These are phyloP conservation scores for Chaetomiaceae sp. DNA, from an alignment of 2,329 filamentous ascomycete genomes.

Conservation along the genomic window DNA sequence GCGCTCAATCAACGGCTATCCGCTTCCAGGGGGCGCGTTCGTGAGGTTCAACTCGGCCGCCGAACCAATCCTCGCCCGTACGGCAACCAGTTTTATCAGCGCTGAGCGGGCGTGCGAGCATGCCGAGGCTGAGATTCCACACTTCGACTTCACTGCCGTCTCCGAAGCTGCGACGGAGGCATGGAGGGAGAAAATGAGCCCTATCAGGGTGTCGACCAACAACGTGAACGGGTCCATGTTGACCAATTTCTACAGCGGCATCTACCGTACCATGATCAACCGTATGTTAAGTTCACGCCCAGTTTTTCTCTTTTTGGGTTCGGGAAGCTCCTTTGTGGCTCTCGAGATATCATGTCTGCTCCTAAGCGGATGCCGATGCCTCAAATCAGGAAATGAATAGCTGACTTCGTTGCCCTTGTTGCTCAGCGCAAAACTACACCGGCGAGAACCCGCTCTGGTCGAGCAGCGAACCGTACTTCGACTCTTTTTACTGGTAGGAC, in stretches of 20 bases:
- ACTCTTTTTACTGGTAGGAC: slow-evolving; percentile 64
- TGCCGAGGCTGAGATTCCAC: slow-evolving; percentile 62
- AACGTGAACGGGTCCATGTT: slow-evolving; percentile 49
- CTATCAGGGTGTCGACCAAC: slow-evolving; percentile 48
- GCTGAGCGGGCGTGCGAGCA: slow-evolving; percentile 59
- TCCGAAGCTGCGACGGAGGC: slow-evolving; percentile 45
- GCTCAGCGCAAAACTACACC: slow-evolving; percentile 69
- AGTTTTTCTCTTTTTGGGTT: no score
- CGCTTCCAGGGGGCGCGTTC: slow-evolving; percentile 57
- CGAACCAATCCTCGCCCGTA: slow-evolving; percentile 54
- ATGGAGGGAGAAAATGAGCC: slow-evolving; percentile 57
- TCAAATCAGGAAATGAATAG: no score
- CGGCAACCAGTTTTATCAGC: slow-evolving; percentile 66
- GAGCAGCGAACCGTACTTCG: slow-evolving; percentile 63
- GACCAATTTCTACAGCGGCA: slow-evolving; percentile 63
- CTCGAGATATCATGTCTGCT: no score
- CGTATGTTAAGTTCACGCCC: no score
- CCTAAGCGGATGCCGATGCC: no score
- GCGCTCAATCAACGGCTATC: slow-evolving; percentile 46
- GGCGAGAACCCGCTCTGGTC: slow-evolving; percentile 65
- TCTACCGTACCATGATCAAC: slow-evolving; percentile 67
- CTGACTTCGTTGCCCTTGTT: no score
- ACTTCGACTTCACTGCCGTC: slow-evolving; percentile 55
- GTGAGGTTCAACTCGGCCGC: slow-evolving; percentile 49
- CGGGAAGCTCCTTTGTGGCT: no score